These are phyloP conservation scores for Blastobotrys malaysiensis DNA, from an alignment of 1,139 yeast genomes.

Conservation along the genomic window DNA sequence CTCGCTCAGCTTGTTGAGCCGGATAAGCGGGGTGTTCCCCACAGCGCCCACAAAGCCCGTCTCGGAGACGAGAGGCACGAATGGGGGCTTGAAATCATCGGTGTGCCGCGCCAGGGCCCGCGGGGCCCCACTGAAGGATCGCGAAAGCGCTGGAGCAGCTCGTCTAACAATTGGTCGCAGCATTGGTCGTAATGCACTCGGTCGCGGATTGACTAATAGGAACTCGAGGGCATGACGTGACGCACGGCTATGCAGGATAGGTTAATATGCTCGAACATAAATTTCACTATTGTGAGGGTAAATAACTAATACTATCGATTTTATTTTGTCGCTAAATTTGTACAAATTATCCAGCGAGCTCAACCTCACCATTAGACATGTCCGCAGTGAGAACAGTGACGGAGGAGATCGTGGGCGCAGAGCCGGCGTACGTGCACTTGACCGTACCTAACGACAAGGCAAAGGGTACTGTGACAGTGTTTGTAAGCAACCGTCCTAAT, in stretches of 20 bases:
- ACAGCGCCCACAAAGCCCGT: constrained; percentile 69
- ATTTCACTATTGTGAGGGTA: too few relatives aligned
- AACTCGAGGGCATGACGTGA: background rate
- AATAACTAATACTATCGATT: too few relatives aligned
- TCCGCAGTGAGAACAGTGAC: constrained; percentile 1
- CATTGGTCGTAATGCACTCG: background rate
- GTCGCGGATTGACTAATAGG: background rate
- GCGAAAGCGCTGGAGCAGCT: background rate
- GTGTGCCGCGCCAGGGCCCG: background rate
- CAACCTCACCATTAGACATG: background rate
- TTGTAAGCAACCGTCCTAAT: constrained; percentile 4
- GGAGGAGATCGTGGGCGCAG: constrained; percentile 8
- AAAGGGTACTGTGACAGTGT: constrained; percentile 9
- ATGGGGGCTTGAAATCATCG: constrained; percentile 35
- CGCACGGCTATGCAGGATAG: background rate
- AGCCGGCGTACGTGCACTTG: constrained; percentile 5
- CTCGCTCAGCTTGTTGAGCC: constrained; percentile 55
- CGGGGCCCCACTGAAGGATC: background rate
- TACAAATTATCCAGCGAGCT: too few relatives aligned
- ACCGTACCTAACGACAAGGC: constrained; percentile 3
- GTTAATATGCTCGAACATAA: background rate
- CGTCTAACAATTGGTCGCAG: background rate
- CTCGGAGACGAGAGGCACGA: constrained; percentile 55
- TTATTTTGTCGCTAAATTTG: too few relatives aligned
- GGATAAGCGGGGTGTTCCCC: constrained; percentile 81